Conservation (phyloP, 192 early-diverging fungal species). For the Rhizophagus prolifer region DNA sequence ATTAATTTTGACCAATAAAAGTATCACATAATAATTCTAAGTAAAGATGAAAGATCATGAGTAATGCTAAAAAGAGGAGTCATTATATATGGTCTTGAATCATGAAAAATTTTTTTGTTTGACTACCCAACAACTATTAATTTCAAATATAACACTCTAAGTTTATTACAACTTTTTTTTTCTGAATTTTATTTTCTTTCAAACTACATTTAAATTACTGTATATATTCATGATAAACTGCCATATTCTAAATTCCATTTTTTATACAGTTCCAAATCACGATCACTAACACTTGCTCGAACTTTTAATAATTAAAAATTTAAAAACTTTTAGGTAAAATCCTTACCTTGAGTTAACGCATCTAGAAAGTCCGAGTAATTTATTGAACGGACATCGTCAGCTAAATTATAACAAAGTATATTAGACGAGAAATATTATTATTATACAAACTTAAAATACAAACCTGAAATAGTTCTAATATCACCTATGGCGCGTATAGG, state of each 20-base stretch:
- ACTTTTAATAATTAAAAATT: constrained; percentile 39
- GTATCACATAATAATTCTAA: no score
- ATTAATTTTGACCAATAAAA: no score
- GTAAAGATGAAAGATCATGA: no score
- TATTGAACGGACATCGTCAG: constrained; percentile 74
- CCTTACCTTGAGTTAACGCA: constrained; percentile 68
- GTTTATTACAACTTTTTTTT: no score
- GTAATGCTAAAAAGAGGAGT: no score
- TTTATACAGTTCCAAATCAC: constrained; percentile 73
- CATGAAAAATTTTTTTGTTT: no score
- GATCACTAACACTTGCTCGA: constrained; percentile 79
- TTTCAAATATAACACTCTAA: no score
- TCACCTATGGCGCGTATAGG: constrained; percentile 46
- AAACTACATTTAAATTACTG: no score
- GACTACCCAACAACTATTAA: no score
- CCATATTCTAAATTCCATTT: constrained; percentile 78
- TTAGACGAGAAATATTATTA: constrained; percentile 26
- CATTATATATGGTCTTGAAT: no score
- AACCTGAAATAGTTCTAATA: constrained; percentile 44
- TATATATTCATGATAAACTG: constrained; percentile 2
- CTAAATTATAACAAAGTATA: neutral
- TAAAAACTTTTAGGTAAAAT: neutral
- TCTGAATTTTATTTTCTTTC: no score
- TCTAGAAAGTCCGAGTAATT: constrained; percentile 71
- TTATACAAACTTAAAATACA: constrained; percentile 47